Evolutionary conservation across 163 green algal genomes (phyloP).

Genomic region (Volvox carteri): DNA sequence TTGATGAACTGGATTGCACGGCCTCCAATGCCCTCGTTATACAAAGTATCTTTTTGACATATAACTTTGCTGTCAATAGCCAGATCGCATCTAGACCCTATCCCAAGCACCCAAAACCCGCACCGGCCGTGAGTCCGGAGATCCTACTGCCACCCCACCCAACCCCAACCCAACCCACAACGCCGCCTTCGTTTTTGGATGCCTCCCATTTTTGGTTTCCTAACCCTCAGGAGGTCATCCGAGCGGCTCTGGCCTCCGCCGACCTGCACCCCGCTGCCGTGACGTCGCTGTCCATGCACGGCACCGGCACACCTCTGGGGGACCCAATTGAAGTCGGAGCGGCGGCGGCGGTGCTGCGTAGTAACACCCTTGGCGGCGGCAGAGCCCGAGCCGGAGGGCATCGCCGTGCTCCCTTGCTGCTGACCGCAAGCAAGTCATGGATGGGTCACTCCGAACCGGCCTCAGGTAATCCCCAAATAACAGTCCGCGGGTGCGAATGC

Average conservation of each 20-base stretch:
- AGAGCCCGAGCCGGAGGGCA: background rate
- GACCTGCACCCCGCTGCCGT: conserved; percentile 59
- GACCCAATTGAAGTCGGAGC: conserved; percentile 89
- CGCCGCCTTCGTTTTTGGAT: too few species aligned
- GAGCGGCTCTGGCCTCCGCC: conserved; percentile 68
- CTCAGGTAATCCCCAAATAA: conserved; percentile 68
- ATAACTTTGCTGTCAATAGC: too few species aligned
- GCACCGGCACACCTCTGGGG: conserved; percentile 90
- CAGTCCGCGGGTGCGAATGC: too few species aligned
- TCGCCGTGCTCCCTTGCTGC: background rate
- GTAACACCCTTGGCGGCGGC: background rate
- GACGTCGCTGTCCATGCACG: conserved; percentile 85
- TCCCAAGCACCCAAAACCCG: too few species aligned
- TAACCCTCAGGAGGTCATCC: conserved; percentile 75
- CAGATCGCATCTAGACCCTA: too few species aligned
- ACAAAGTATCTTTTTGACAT: too few species aligned
- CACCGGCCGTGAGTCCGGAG: too few species aligned
- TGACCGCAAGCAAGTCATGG: conserved; percentile 84
- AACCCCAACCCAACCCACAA: too few species aligned
- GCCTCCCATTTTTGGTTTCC: too few species aligned
- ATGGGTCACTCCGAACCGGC: conserved; percentile 87
- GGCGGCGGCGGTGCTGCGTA: conserved; percentile 64
- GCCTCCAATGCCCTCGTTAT: too few species aligned
- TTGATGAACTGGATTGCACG: too few species aligned
- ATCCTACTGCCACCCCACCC: too few species aligned